Conservation (phyloP, 106 monocot species). For the Dendrobium catenatum region DNA sequence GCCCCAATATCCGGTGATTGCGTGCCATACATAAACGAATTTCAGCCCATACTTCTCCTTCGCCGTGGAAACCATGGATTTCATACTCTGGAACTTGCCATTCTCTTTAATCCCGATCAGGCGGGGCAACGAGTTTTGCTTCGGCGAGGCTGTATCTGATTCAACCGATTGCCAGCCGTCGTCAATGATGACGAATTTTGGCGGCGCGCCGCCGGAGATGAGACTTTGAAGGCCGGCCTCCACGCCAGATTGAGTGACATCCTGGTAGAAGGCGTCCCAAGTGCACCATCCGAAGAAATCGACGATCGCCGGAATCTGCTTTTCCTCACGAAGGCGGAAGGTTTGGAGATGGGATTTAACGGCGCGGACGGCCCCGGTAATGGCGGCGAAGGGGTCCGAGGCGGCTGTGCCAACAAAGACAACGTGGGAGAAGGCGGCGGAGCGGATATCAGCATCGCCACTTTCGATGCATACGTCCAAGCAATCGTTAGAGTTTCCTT, state of each 20-base stretch:
- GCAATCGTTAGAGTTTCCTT: conserved; percentile 48
- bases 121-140: conserved; percentile 23
- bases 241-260: conserved; percentile 78
- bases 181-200: conserved; percentile 92
- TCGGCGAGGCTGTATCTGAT: conserved; percentile 18
- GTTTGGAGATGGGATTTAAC: conserved; percentile 59
- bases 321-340: conserved; percentile 57
- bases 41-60: conserved; percentile 73
- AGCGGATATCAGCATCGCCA: conserved; percentile 44
- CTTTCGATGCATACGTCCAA: conserved; percentile 79
- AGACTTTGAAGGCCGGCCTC: conserved; percentile 69
- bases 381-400: conserved; percentile 73
- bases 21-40: conserved; percentile 92
- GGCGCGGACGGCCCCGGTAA: conserved; percentile 54
- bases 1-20: conserved; percentile 92
- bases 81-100: conserved; percentile 70
- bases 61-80: conserved; percentile 49
- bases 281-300: conserved; percentile 98
- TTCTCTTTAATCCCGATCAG: conserved; percentile 82
- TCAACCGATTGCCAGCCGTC: conserved; percentile 88
- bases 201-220: conserved; percentile 47
- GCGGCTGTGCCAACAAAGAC: conserved; percentile 54
- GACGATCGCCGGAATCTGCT: conserved; percentile 60
- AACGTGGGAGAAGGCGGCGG: conserved; percentile 31
- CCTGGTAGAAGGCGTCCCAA: conserved; percentile 95